phyloP scores from a whole-genome alignment of 139 green algal species.

The Asterochloris sp. region DNA sequence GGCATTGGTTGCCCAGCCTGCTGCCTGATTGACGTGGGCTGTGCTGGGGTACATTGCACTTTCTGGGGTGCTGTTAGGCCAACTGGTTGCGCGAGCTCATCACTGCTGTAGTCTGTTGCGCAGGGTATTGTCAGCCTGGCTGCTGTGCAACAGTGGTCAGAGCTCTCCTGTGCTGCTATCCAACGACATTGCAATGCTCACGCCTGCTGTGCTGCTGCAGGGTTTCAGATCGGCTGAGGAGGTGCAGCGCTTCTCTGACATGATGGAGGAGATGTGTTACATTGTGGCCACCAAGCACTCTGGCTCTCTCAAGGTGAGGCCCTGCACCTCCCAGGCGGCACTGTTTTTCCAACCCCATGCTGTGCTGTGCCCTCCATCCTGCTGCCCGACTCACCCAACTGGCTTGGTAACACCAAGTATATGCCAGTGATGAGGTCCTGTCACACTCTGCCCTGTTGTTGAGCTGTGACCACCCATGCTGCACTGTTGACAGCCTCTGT shows the following conservation, averaged over 20 bases:
- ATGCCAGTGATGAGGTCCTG: too few relatives aligned
- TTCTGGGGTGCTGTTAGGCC: too few relatives aligned
- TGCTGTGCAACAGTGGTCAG: not conserved
- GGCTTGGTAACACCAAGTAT: too few relatives aligned
- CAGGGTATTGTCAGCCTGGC: not conserved
- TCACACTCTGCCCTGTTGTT: too few relatives aligned
- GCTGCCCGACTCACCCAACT: too few relatives aligned
- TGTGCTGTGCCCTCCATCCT: not conserved
- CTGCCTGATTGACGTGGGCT: not conserved
- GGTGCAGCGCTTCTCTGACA: slow-evolving; percentile 87
- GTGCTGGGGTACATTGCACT: not conserved
- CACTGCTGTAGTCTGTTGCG: not conserved
- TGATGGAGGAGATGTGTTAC: slow-evolving; percentile 98
- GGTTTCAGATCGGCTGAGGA: slow-evolving; percentile 89
- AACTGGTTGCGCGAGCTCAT: too few relatives aligned
- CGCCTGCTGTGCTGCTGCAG: slow-evolving; percentile 27
- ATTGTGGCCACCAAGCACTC: slow-evolving; percentile 95
- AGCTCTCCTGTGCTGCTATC: too few relatives aligned
- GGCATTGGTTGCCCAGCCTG: not conserved
- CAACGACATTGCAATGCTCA: not conserved
- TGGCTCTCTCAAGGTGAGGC: slow-evolving; percentile 79
- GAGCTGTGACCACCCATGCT: too few relatives aligned
- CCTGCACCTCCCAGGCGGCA: not conserved
- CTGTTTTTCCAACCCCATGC: not conserved
- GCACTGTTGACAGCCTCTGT: too few relatives aligned